These are phyloP conservation scores for Strobilomyces confusus DNA, from an alignment of 768 basidiomycete species.

Conservation along the genomic window DNA sequence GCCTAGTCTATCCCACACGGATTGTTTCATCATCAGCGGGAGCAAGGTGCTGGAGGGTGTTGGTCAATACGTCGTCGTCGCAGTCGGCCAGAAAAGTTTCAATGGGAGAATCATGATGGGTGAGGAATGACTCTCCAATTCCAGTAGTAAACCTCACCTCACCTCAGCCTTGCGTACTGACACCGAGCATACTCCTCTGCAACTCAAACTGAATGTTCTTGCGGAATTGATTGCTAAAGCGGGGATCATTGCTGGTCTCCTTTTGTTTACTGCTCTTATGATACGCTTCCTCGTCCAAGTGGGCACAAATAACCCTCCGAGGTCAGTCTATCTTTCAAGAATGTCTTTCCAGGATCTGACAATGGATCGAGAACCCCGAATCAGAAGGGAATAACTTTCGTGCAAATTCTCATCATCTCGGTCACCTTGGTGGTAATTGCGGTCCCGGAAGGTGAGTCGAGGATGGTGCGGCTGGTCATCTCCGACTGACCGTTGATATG, in stretches of 20 bases:
- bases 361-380: constrained; percentile 51
- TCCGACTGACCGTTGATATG: neutral
- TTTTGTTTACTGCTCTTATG: constrained; percentile 82
- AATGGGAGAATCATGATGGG: constrained; percentile 98
- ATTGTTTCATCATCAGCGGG: constrained; percentile 91
- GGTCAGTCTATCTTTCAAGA: constrained; percentile 35
- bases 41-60: constrained; percentile 94
- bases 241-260: constrained; percentile 75
- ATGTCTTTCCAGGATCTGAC: constrained; percentile 4
- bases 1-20: constrained; percentile 52
- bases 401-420: constrained; percentile 90
- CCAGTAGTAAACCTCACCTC: neutral
- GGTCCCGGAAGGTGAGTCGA: constrained; percentile 66
- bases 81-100: constrained; percentile 90
- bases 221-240: constrained; percentile 94
- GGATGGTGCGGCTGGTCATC: neutral
- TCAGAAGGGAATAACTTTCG: constrained; percentile 85
- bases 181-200: constrained; percentile 86
- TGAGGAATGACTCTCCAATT: constrained; percentile 28
- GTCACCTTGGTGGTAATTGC: constrained; percentile 90
- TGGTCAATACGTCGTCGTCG: constrained; percentile 87
- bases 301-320: constrained; percentile 50
- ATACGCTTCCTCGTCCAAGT: constrained; percentile 95
- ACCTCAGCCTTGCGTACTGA: constrained; percentile 77
- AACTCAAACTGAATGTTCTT: constrained; percentile 88